These are phyloP conservation scores for Chrysanthemum lavandulifolium DNA, from an alignment of 129 eudicot genomes.

Conservation along the genomic window DNA sequence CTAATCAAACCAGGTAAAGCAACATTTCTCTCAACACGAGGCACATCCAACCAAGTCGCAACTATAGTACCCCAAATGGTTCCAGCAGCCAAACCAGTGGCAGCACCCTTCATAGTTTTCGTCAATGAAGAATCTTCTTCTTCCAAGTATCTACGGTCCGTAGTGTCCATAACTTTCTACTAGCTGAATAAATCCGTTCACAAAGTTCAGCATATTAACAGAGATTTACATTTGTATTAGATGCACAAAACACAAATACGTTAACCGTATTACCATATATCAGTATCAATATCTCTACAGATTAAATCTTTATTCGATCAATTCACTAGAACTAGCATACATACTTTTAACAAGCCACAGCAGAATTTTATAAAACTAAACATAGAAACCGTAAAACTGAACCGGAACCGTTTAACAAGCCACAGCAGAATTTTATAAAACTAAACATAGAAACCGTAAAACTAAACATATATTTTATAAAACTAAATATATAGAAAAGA, in stretches of 20 bases:
- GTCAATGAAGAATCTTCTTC: constrained; percentile 66
- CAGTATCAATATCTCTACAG: not conserved
- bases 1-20: constrained; percentile 86
- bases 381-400: too few species aligned
- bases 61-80: constrained; percentile 90
- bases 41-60: constrained; percentile 96
- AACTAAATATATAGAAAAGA: too few species aligned
- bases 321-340: not conserved
- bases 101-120: constrained; percentile 75
- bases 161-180: constrained; percentile 50
- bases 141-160: constrained; percentile 74
- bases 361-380: too few species aligned
- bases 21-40: constrained; percentile 91
- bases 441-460: too few species aligned
- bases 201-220: constrained; percentile 10
- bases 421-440: too few species aligned
- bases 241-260: constrained; percentile 5
- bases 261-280: not conserved
- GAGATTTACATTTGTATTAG: not conserved
- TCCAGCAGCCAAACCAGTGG: constrained; percentile 79
- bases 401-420: not conserved
- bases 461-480: too few species aligned
- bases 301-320: constrained; percentile 7
- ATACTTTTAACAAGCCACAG: not conserved
- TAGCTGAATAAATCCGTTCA: not conserved